Percentiles rank a stretch among this genome's conserved stretches.
phyloP scores from a whole-genome alignment of 1,284 basidiomycete genomes.

The Chiua sp. region DNA sequence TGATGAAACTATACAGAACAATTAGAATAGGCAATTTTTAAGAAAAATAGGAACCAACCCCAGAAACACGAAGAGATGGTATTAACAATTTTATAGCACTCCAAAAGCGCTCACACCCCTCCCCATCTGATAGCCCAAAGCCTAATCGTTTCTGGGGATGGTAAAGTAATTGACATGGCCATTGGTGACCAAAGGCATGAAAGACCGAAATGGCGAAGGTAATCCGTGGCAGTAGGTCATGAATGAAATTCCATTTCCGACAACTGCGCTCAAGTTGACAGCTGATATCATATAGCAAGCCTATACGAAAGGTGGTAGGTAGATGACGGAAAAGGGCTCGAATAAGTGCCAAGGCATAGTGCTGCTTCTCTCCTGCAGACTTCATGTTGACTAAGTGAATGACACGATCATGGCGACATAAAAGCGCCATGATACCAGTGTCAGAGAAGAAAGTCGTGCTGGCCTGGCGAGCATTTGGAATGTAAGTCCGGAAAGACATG shows the following conservation, averaged over 20 bases:
- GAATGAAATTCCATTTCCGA: constrained; percentile 2
- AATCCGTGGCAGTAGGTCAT: constrained; percentile 7
- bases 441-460: constrained; percentile 22
- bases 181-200: constrained; percentile 32
- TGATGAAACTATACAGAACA: constrained; percentile 12
- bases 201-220: constrained; percentile 22
- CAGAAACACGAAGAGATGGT: constrained; percentile 14
- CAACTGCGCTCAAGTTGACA: constrained; percentile 23
- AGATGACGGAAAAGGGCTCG: constrained; percentile 23
- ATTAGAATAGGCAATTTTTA: background rate
- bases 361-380: constrained; percentile 27
- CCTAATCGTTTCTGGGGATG: constrained; percentile 24
- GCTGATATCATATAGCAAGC: constrained; percentile 25
- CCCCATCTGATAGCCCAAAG: constrained; percentile 30
- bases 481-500: too few species aligned
- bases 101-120: constrained; percentile 33
- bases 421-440: constrained; percentile 25
- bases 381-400: constrained; percentile 27
- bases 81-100: constrained; percentile 20
- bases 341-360: constrained; percentile 22
- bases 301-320: constrained; percentile 13
- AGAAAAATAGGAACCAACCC: constrained; percentile 8
- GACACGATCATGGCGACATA: constrained; percentile 30
- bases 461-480: too few species aligned
- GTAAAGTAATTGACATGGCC: constrained; percentile 31